Evolutionary conservation across 768 basidiomycete species (phyloP).

Genomic region (Amanita polypyramis): DNA sequence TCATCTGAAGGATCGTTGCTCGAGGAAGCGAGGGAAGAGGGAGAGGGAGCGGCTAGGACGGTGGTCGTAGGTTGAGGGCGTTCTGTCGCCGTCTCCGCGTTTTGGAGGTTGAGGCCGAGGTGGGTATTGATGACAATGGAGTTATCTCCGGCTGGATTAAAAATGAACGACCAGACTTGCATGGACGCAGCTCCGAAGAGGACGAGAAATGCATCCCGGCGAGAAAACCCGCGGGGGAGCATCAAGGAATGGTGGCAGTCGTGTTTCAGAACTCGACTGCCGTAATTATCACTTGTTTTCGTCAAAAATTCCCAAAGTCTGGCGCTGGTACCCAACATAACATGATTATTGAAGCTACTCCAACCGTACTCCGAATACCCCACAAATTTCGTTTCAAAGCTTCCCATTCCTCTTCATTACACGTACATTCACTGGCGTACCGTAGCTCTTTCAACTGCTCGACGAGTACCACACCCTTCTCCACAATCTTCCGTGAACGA

Average conservation of each 20-base stretch:
- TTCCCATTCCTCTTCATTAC: too few species aligned
- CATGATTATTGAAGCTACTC: too few species aligned
- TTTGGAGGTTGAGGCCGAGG: constrained; percentile 1
- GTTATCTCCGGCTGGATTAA: constrained; percentile 14
- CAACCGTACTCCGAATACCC: too few species aligned
- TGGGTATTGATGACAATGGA: constrained; percentile 23
- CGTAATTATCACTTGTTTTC: background rate
- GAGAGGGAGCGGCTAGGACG: background rate
- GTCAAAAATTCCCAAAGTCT: too few species aligned
- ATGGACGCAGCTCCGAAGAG: constrained; percentile 46
- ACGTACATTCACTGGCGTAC: too few species aligned
- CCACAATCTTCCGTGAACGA: too few species aligned
- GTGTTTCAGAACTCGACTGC: background rate
- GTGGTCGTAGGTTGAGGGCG: constrained; percentile 3
- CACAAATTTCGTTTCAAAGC: too few species aligned
- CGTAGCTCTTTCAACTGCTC: too few species aligned
- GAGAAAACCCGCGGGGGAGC: constrained; percentile 32
- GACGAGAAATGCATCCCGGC: constrained; percentile 50
- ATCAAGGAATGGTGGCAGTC: constrained; percentile 16
- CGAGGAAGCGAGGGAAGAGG: background rate
- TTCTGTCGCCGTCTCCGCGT: constrained; percentile 3
- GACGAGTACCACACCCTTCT: too few species aligned
- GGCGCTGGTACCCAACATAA: too few species aligned
- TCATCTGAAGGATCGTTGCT: background rate
- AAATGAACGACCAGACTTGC: constrained; percentile 39